phyloP scores from a whole-genome alignment of 2,329 filamentous ascomycete genomes.

The Colletotrichum melonis region DNA sequence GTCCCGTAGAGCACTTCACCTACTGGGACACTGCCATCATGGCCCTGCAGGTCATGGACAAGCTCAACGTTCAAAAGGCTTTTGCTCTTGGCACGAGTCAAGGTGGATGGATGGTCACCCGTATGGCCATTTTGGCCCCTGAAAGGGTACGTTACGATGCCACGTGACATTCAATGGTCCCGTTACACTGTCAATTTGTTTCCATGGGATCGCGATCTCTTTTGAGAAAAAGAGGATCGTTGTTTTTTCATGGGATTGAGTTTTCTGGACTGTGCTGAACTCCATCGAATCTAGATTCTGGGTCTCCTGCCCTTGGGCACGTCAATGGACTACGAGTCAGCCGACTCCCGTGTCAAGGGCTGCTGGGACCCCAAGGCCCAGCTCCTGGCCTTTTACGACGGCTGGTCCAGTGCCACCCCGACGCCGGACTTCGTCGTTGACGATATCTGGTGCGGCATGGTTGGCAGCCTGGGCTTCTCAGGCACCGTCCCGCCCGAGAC shows the following conservation, averaged over 20 bases:
- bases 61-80: constrained; percentile 57
- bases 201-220: not conserved
- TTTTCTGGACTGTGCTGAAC: not conserved
- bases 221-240: not conserved
- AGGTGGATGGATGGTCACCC: constrained; percentile 62
- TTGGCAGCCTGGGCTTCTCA: constrained; percentile 59
- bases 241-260: not conserved
- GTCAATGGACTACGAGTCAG: constrained; percentile 65
- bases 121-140: constrained; percentile 63
- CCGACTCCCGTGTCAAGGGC: constrained; percentile 55
- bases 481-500: constrained; percentile 49
- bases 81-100: constrained; percentile 64
- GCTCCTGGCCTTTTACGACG: constrained; percentile 54
- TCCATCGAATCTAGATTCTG: constrained; percentile 49
- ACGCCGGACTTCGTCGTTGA: constrained; percentile 61
- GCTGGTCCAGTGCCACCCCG: constrained; percentile 50
- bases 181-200: not conserved
- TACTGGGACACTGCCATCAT: constrained; percentile 67
- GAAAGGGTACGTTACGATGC: constrained; percentile 50
- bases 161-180: not conserved
- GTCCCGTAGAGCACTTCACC: constrained; percentile 59
- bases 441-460: constrained; percentile 57
- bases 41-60: constrained; percentile 66
- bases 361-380: constrained; percentile 61
- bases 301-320: constrained; percentile 62